Evolutionary conservation across 352 stramenopile species (phyloP).

Genomic region (Globisporangium parvum): DNA sequence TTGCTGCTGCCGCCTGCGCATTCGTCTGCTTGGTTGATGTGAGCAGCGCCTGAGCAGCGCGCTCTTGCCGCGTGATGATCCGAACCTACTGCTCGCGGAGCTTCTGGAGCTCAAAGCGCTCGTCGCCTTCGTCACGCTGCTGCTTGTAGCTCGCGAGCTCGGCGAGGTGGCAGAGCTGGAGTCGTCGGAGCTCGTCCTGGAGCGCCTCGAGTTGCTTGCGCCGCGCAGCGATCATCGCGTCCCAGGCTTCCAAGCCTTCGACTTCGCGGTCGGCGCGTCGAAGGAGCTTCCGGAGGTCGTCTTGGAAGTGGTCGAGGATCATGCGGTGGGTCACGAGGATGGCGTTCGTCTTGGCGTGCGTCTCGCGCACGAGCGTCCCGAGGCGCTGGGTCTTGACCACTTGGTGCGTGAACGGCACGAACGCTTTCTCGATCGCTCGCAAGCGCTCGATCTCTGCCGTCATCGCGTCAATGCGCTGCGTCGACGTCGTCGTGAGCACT

Average conservation of each 20-base stretch:
- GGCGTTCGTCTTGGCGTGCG: constrained; percentile 30
- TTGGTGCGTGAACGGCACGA: constrained; percentile 75
- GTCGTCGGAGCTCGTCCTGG: constrained; percentile 41
- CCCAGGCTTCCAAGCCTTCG: constrained; percentile 51
- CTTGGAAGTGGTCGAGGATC: constrained; percentile 47
- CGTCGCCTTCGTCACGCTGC: constrained; percentile 58
- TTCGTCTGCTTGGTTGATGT: constrained; percentile 28
- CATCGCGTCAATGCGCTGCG: constrained; percentile 55
- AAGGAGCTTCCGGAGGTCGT: constrained; percentile 54
- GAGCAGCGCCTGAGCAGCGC: constrained; percentile 33
- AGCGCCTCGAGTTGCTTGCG: constrained; percentile 54
- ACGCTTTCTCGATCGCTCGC: constrained; percentile 54
- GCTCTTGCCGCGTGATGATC: constrained; percentile 40
- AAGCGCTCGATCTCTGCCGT: constrained; percentile 57
- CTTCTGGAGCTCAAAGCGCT: constrained; percentile 54
- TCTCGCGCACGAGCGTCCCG: constrained; percentile 29
- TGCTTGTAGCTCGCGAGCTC: constrained; percentile 56
- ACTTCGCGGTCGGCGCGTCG: constrained; percentile 44
- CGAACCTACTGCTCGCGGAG: constrained; percentile 43
- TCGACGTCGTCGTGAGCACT: constrained; percentile 35
- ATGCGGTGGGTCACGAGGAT: constrained; percentile 34
- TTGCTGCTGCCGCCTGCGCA: constrained; percentile 17
- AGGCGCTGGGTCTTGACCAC: constrained; percentile 47
- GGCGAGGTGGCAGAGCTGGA: constrained; percentile 56
- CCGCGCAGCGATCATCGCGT: constrained; percentile 54